A percentile compares a stretch with the other conserved stretches of the same genome.
Evolutionary conservation across 2,329 filamentous ascomycete genomes (phyloP).

Genomic region (Fusarium transvaalense): DNA sequence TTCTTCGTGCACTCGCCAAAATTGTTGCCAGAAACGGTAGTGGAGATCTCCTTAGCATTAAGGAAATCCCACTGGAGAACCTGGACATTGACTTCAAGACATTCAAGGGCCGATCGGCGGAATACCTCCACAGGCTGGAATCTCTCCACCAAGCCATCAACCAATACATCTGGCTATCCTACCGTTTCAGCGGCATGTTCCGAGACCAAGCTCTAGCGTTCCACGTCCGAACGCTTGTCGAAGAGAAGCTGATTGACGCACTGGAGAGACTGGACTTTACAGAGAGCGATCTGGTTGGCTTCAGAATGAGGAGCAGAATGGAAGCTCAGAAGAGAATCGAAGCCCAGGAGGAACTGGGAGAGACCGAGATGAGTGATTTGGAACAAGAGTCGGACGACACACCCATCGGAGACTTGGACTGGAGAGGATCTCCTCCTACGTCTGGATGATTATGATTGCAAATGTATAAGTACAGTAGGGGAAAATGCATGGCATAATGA

Average conservation of each 20-base stretch:
- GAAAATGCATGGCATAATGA: constrained; percentile 16
- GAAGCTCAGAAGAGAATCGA: constrained; percentile 35
- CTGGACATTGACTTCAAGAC: constrained; percentile 72
- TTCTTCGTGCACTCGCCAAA: constrained; percentile 74
- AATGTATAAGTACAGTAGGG: constrained; percentile 11
- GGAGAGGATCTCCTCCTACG: constrained; percentile 9
- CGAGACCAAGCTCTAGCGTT: constrained; percentile 79
- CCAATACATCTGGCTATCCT: constrained; percentile 93
- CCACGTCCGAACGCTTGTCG: constrained; percentile 82
- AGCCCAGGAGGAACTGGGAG: constrained; percentile 26
- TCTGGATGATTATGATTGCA: constrained; percentile 19
- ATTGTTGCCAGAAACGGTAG: constrained; percentile 76
- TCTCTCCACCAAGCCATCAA: constrained; percentile 84
- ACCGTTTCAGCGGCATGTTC: constrained; percentile 86
- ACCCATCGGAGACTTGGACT: constrained; percentile 27
- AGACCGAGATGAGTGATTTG: too few species aligned
- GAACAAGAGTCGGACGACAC: constrained; percentile 39
- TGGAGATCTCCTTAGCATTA: constrained; percentile 78
- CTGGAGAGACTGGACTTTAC: constrained; percentile 65
- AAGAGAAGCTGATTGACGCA: constrained; percentile 73
- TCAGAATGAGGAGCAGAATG: constrained; percentile 43
- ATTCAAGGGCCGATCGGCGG: constrained; percentile 55
- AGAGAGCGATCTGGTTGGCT: constrained; percentile 50
- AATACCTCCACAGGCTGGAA: constrained; percentile 79
- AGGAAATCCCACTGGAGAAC: constrained; percentile 76